Percentiles rank a stretch among this genome's conserved stretches.
phyloP scores from a whole-genome alignment of 768 basidiomycete species.

The Stropharia rugosoannulata region DNA sequence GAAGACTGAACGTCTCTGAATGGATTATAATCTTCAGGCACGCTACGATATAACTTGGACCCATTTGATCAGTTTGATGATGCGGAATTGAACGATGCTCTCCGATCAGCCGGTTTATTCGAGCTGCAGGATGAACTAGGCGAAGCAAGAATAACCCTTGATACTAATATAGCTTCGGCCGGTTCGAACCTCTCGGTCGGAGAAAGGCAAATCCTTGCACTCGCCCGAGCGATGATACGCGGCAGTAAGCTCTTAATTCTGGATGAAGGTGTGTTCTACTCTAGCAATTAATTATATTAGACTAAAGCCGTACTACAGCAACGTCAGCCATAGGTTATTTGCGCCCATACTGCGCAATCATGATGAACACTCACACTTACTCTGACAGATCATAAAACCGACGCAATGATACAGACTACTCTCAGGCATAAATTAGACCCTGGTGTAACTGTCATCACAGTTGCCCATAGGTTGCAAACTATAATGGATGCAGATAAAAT shows the following conservation, averaged over 20 bases:
- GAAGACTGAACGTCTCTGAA: background rate
- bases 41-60: background rate
- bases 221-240: background rate
- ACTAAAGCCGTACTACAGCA: background rate
- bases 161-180: background rate
- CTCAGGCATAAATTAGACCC: background rate
- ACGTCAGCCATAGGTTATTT: background rate
- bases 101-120: background rate
- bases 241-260: background rate
- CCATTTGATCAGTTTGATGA: background rate
- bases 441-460: background rate
- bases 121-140: background rate
- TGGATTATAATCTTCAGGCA: background rate
- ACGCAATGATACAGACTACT: background rate
- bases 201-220: background rate
- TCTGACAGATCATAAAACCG: background rate
- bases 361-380: too few relatives aligned
- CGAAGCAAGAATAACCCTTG: background rate
- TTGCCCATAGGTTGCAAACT: background rate
- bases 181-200: background rate
- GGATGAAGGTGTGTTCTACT: background rate
- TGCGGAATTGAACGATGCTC: background rate
- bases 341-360: too few relatives aligned
- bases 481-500: background rate
- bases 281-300: background rate